Base-by-base conservation (phyloP, 2,329 filamentous ascomycete species). In the Colletotrichum phormii region DNA sequence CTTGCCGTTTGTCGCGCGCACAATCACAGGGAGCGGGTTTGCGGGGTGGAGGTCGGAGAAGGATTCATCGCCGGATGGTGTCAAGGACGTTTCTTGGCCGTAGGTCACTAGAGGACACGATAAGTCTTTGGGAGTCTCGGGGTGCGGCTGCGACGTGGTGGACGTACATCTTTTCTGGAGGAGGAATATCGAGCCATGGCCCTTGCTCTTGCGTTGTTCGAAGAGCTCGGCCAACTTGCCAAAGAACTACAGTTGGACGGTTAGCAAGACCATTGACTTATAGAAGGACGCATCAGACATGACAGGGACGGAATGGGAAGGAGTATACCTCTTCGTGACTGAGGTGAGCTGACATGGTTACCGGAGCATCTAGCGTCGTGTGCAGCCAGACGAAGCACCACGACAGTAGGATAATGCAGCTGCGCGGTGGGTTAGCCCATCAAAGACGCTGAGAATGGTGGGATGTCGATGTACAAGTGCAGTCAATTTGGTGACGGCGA, bases 1-100 rank as follows among this genome's bases (percentile, higher is more conserved):
- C 79, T 93, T 94, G 78, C 94, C 95, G 81, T 98, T 94, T 42
- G 93, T 93, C 15, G 95, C 96, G 73, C 95, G 92, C 76, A 99
- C 90, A 57, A 98, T 85, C 72, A 98, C 85, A 8, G 95, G 92
- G 15, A 93, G 84, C 6, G 92, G 91, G 33, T 85, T 84, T 12
- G 88, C 82, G 15, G 88, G 88, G 72, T 88, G 82, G 1, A 92
- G 86, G 76, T 94, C 92, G 77, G 89, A 86, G 71, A 92, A 86
- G 15, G 88, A 85, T 66, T 89, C 37, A 42, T 42, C 85, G 22
- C 37, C 37, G 71, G 84, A 80, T 33, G 86, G 73, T 42, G 37
- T 42, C 26, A 84, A 78, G 6, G 85, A 79, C 53, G 86, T 77
- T 72, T 86, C 85, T 74, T 86, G 83, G 63, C 79, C 81, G 74